phyloP scores from a whole-genome alignment of 345 rosid species.

The Eucalyptus curtisii region DNA sequence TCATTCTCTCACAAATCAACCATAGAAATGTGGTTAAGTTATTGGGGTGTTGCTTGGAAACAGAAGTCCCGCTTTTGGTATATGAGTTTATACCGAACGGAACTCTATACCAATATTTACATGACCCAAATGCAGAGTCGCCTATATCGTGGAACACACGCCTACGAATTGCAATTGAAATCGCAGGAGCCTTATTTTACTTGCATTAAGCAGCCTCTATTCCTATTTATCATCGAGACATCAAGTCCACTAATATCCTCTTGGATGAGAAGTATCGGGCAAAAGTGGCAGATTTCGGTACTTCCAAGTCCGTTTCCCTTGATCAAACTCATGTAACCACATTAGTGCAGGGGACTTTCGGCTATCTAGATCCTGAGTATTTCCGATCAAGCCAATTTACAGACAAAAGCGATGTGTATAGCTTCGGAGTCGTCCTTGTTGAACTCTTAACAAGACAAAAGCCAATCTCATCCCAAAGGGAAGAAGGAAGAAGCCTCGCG shows the following conservation, averaged over 20 bases:
- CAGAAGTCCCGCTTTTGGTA: neutral
- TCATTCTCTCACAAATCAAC: neutral
- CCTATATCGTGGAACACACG: neutral
- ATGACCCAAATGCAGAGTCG: neutral
- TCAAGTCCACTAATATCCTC: neutral
- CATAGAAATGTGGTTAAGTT: neutral
- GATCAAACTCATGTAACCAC: neutral
- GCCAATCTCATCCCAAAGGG: neutral
- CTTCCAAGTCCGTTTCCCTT: rapidly evolving
- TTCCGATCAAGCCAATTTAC: neutral
- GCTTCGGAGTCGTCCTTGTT: neutral
- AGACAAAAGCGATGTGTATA: neutral
- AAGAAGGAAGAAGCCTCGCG: neutral
- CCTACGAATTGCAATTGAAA: neutral
- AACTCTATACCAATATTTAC: neutral
- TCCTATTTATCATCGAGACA: neutral
- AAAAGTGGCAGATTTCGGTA: neutral
- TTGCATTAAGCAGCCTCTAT: neutral
- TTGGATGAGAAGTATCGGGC: neutral
- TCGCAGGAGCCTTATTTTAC: neutral
- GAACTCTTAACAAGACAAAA: neutral
- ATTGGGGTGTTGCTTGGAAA: neutral
- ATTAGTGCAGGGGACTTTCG: neutral
- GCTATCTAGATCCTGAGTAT: neutral
- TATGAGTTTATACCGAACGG: neutral